Base-by-base conservation (phyloP, 345 rosid genomes). In the Pugionium dolabratum region DNA sequence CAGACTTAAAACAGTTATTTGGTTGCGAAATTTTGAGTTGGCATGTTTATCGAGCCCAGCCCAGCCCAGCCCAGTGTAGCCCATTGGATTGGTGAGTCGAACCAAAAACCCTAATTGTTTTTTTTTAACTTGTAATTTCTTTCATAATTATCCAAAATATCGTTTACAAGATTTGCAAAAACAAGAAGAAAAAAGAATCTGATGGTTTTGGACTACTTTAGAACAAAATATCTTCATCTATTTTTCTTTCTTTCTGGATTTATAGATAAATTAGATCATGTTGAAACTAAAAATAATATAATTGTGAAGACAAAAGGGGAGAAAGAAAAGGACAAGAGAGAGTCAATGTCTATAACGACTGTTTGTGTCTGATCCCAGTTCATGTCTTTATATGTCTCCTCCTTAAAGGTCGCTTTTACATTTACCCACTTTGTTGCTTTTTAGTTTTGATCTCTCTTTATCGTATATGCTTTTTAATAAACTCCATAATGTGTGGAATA, bases 371-470 rank as follows among this genome's bases (percentile, higher is more conserved):
- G 69, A 56, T 55, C 56, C 47, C 4, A 58, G 11, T 56, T 40
- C 59, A 64, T 56, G 75, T 71, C 65, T 64, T 64, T 71, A 63
- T 63, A 63, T 64, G 70, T 71, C 45, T 64, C 32, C 59, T 64
- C 64, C 31, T 54, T 47, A 54, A 60, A 71, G 50, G 69, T 63
- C 44, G 57, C 57, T 71, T 71, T 63, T 63, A 25, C 75, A 64
- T 65, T 71, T 48, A 71, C 64, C 32, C 65, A 56, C 51, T 54
- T 70, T 71, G 6, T 54, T 71, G 49, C 44, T n/a, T 45, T 45
- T 62, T 54, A 54, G 64, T 54, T 54, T 53, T 36, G 53, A 54
- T 44, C 37, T 33, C 35, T 43, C 35, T 66, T 58, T 50, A 30
- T 30, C 18, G 30, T 50, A 9, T 35, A 26, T 7, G 11, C 34